Base-by-base conservation (phyloP, 768 basidiomycete genomes). In the Tricholoma furcatifolium region DNA sequence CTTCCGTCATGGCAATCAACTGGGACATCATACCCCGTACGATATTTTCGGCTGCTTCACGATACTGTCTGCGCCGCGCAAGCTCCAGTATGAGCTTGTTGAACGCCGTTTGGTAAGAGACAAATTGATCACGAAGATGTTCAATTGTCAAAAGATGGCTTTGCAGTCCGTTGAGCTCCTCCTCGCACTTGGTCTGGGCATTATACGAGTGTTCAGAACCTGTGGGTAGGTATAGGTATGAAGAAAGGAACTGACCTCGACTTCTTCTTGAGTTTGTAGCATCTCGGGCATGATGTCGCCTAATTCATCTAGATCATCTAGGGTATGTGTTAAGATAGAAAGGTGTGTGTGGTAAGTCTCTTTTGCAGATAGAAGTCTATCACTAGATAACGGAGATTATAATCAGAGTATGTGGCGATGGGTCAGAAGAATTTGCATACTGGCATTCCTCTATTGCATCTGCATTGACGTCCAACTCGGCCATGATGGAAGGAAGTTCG, bases 201-300 rank as follows among this genome's bases (percentile, higher is more conserved):
- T 10, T 47, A 47, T 12, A 11, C 36, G 11, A 45, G 43, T 45
- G n/a, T 45, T 50, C 36, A 39, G 12, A 32, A 47, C 18, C 31
- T 30, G 27, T 15, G n/a, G 17, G 32, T 14, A 21, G 42, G 31
- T 7, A 8, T 23, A 3, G n/a, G 23, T 35, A 7, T 20, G 32
- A 21, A 39, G 42, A 50, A 24, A 21, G 23, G 17, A 46, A 56
- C 70, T 15, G 44, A 88, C 88, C 78, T 92, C 87, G 6, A 89
- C 79, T 6, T 69, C 67, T 48, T 87, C 80, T 63, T 91, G 88
- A 12, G 76, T 79, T 39, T 78, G 75, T 5, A 93, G 66, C 86
- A 93, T 90, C 47, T 86, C 85, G 0, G 74, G 73, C 84, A 93
- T 90, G 47, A 91, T 88, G 17, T 87, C 83, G 1, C 84, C 91